These are phyloP conservation scores for Kockovaella imperatae DNA, from an alignment of 768 basidiomycete genomes.

Conservation along the genomic window DNA sequence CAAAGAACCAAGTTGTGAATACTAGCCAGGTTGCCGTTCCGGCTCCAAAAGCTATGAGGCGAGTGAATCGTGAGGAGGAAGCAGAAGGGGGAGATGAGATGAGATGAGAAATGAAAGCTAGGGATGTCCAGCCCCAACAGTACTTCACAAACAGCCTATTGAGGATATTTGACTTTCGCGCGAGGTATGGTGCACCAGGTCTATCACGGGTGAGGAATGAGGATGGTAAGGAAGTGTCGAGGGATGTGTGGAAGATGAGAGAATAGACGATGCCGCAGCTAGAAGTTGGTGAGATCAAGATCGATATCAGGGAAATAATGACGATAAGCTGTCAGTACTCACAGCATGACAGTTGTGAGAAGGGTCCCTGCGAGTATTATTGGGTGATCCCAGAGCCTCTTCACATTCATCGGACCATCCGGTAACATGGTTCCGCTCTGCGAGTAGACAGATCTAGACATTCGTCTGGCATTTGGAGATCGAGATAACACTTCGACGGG, in stretches of 20 bases:
- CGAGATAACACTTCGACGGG: conserved; percentile 24
- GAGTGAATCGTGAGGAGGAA: neutral
- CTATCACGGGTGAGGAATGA: conserved; percentile 54
- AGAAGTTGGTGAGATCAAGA: neutral
- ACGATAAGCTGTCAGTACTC: conserved; percentile 1
- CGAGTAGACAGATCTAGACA: conserved; percentile 25
- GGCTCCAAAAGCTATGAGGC: conserved; percentile 15
- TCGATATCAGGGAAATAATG: neutral
- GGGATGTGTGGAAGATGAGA: conserved; percentile 55
- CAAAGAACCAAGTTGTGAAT: conserved; percentile 39
- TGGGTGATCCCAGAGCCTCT: neutral
- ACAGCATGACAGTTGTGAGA: neutral
- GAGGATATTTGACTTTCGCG: conserved; percentile 68
- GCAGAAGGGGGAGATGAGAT: conserved; percentile 13
- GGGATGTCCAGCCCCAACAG: conserved; percentile 84
- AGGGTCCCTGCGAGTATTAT: neutral
- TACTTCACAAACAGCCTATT: conserved; percentile 84
- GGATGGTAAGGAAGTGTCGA: conserved; percentile 75
- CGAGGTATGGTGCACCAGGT: conserved; percentile 65
- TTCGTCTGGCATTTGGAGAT: conserved; percentile 21
- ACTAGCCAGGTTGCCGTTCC: conserved; percentile 25
- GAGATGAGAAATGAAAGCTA: conserved; percentile 47
- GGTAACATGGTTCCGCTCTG: conserved; percentile 11
- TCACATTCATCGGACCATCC: neutral
- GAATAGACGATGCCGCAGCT: conserved; percentile 28